phyloP scores from a whole-genome alignment of 768 basidiomycete species.

The Leccinellum albellum region DNA sequence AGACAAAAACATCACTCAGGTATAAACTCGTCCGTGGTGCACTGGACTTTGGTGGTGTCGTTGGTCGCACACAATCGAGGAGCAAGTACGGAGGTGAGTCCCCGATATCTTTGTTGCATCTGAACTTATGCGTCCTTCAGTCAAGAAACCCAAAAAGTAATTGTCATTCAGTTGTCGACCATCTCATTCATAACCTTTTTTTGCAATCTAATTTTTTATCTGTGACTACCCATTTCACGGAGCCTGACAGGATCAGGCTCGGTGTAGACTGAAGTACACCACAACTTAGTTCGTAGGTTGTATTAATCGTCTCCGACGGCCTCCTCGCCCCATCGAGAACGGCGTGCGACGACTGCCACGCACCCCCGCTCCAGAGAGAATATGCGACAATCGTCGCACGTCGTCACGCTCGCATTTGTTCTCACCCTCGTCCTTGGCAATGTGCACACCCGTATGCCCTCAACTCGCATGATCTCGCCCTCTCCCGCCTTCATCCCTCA shows the following conservation, averaged over 20 bases:
- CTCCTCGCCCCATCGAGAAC: neutral
- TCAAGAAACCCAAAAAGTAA: conserved; percentile 84
- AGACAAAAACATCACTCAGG: conserved; percentile 38
- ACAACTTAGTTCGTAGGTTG: neutral
- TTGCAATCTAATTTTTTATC: neutral
- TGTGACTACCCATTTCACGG: no score
- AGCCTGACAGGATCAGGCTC: no score
- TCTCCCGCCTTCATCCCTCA: neutral
- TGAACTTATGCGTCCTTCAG: conserved; percentile 36
- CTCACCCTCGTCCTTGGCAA: neutral
- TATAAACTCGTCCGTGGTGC: conserved; percentile 95
- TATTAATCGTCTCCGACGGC: neutral
- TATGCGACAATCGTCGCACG: neutral
- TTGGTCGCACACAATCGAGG: conserved; percentile 72
- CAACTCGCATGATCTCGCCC: neutral
- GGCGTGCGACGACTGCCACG: neutral
- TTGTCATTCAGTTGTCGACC: neutral
- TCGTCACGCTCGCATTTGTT: neutral
- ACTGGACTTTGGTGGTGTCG: conserved; percentile 87
- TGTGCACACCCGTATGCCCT: neutral
- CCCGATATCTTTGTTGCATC: neutral
- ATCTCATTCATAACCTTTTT: neutral
- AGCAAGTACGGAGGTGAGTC: conserved; percentile 88
- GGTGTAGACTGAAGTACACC: no score
- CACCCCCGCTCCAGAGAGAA: neutral